Evolutionary conservation across 2,329 filamentous ascomycete genomes (phyloP).

Genomic region (Penicillium janthinellum): DNA sequence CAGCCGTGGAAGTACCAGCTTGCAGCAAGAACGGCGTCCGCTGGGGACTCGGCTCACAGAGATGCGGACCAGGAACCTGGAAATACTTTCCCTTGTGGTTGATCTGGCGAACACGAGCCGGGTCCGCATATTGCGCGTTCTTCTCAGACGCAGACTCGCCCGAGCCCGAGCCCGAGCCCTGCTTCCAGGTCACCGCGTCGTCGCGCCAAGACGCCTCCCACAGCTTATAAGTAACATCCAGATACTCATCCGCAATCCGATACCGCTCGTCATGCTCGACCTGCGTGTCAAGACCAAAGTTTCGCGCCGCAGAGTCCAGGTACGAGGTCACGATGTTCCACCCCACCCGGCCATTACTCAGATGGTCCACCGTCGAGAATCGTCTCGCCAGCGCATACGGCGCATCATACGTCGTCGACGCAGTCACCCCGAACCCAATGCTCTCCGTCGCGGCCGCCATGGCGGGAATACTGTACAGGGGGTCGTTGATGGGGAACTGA

Average conservation of each 20-base stretch:
- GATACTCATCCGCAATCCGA: conserved; percentile 52
- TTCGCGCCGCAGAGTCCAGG: conserved; percentile 51
- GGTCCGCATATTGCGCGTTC: conserved; percentile 34
- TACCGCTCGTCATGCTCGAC: conserved; percentile 55
- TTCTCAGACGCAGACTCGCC: neutral
- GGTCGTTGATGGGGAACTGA: conserved; percentile 50
- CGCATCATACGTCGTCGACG: conserved; percentile 58
- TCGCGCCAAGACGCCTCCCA: conserved; percentile 58
- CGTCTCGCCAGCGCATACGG: conserved; percentile 58
- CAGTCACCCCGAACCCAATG: conserved; percentile 55
- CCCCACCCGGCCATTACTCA: conserved; percentile 54
- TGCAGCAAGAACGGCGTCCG: conserved; percentile 53
- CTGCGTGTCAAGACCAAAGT: conserved; percentile 49
- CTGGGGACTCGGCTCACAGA: conserved; percentile 50
- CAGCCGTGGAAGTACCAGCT: conserved; percentile 50
- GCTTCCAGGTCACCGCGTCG: conserved; percentile 36
- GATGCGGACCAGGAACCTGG: conserved; percentile 47
- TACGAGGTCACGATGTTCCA: conserved; percentile 58
- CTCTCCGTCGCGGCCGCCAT: conserved; percentile 52
- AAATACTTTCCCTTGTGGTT: conserved; percentile 47
- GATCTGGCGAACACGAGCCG: conserved; percentile 40
- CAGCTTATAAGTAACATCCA: conserved; percentile 51
- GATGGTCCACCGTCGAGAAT: conserved; percentile 57
- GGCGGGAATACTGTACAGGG: conserved; percentile 46
- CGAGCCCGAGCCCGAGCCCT: conserved; percentile 12